phyloP scores from a whole-genome alignment of 805 yeast genomes.

The Myxozyma udenii region DNA sequence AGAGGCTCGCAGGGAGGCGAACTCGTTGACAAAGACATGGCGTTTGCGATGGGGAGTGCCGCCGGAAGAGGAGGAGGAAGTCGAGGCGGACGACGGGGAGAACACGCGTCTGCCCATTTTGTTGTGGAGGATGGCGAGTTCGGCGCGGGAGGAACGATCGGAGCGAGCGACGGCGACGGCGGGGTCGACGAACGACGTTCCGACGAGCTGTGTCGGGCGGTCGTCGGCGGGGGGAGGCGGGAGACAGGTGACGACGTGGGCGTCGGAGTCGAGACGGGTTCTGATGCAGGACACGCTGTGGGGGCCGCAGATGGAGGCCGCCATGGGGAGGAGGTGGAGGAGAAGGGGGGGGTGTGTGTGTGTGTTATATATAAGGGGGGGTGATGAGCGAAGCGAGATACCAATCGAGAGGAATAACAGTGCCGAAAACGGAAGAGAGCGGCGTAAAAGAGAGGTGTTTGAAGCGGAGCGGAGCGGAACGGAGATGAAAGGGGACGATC shows the following conservation, averaged over 20 bases:
- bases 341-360: neutral
- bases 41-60: neutral
- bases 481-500: too few relatives aligned
- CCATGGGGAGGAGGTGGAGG: neutral
- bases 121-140: neutral
- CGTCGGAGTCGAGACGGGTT: neutral
- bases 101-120: neutral
- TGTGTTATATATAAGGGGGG: slow-evolving; percentile 1
- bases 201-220: neutral
- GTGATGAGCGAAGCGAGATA: neutral
- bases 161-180: neutral
- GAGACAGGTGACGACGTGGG: neutral
- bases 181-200: neutral
- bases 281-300: neutral
- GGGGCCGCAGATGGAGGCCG: neutral
- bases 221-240: neutral
- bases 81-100: neutral
- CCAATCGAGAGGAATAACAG: too few relatives aligned
- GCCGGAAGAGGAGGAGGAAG: slow-evolving; percentile 4
- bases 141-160: neutral
- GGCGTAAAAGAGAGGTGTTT: too few relatives aligned
- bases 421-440: too few relatives aligned
- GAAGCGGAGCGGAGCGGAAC: too few relatives aligned
- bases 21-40: neutral
- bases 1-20: neutral